A percentile compares a stretch with the other conserved stretches of the same genome.
These are phyloP conservation scores for Colletotrichum orbiculare DNA, from an alignment of 2,329 filamentous ascomycete species.

Conservation along the genomic window DNA sequence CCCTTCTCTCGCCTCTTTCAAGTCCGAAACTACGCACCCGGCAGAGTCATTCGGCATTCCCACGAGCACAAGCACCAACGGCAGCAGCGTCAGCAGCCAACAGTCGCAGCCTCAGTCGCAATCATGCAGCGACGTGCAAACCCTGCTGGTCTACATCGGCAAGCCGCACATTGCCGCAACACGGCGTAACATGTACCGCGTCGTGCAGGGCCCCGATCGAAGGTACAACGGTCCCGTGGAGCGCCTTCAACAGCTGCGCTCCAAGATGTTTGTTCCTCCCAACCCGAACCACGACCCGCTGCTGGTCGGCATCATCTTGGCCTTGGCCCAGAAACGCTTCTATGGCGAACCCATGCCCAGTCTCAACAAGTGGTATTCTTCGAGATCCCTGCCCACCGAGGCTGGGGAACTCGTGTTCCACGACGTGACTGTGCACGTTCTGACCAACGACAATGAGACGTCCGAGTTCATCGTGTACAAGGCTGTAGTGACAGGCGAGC, in stretches of 20 bases:
- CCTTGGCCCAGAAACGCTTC: slow-evolving; percentile 67
- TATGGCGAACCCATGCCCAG: slow-evolving; percentile 48
- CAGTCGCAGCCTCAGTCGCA: not conserved
- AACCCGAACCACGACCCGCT: slow-evolving; percentile 64
- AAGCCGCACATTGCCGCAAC: slow-evolving; percentile 58
- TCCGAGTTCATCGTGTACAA: slow-evolving; percentile 66
- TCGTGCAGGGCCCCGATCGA: slow-evolving; percentile 52
- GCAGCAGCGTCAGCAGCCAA: slow-evolving; percentile 12
- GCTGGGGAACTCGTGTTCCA: slow-evolving; percentile 49
- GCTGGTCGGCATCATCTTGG: slow-evolving; percentile 62
- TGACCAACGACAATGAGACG: slow-evolving; percentile 61
- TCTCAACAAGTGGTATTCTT: slow-evolving; percentile 26
- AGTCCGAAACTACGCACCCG: slow-evolving; percentile 50
- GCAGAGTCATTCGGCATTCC: slow-evolving; percentile 44
- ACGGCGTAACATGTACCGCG: slow-evolving; percentile 59
- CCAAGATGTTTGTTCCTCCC: slow-evolving; percentile 58
- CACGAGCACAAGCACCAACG: slow-evolving; percentile 1
- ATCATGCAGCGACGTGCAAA: slow-evolving; percentile 30
- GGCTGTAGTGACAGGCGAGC: slow-evolving; percentile 57
- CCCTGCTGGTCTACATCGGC: slow-evolving; percentile 60
- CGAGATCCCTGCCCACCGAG: slow-evolving; percentile 15
- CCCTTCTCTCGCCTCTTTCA: slow-evolving; percentile 43
- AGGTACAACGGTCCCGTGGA: slow-evolving; percentile 59
- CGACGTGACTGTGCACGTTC: slow-evolving; percentile 61
- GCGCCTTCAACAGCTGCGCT: slow-evolving; percentile 58